Evolutionary conservation across 2,329 filamentous ascomycete species (phyloP).

Genomic region (Sporothrix mexicana): DNA sequence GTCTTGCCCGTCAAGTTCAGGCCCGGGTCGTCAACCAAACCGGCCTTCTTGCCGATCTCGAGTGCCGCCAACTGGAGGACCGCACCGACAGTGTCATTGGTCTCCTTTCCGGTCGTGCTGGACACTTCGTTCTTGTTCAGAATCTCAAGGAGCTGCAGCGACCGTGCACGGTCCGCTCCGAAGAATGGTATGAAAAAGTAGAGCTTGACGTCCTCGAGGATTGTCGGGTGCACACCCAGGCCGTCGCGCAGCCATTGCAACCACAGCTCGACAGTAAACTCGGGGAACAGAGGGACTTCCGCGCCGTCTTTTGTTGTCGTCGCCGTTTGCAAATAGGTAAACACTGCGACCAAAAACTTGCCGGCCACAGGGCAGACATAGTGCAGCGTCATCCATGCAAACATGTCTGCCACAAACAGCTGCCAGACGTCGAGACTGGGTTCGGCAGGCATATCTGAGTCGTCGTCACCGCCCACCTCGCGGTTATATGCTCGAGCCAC

Average conservation of each 20-base stretch:
- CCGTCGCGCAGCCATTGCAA: constrained; percentile 62
- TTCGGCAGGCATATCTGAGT: neutral
- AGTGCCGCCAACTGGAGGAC: constrained; percentile 70
- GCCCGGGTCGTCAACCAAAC: constrained; percentile 69
- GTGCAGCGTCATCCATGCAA: constrained; percentile 59
- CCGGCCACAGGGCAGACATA: constrained; percentile 66
- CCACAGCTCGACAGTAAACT: constrained; percentile 55
- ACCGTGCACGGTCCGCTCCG: constrained; percentile 60
- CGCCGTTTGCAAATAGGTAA: constrained; percentile 53
- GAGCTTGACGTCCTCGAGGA: constrained; percentile 67
- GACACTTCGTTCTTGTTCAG: constrained; percentile 54
- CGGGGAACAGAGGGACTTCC: constrained; percentile 37
- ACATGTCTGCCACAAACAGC: constrained; percentile 45
- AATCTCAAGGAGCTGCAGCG: constrained; percentile 63
- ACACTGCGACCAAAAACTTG: constrained; percentile 64
- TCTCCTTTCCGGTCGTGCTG: constrained; percentile 35
- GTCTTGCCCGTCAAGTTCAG: constrained; percentile 30
- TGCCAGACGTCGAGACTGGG: constrained; percentile 43
- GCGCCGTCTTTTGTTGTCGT: constrained; percentile 39
- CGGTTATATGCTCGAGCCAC: constrained; percentile 52
- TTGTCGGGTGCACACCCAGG: constrained; percentile 55
- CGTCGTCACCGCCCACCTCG: constrained; percentile 40
- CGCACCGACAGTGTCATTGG: constrained; percentile 52
- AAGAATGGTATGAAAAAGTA: constrained; percentile 69
- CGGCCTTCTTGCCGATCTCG: constrained; percentile 72